Base-by-base conservation (phyloP, 1,284 basidiomycete genomes). In the Macrocybe sp. region DNA sequence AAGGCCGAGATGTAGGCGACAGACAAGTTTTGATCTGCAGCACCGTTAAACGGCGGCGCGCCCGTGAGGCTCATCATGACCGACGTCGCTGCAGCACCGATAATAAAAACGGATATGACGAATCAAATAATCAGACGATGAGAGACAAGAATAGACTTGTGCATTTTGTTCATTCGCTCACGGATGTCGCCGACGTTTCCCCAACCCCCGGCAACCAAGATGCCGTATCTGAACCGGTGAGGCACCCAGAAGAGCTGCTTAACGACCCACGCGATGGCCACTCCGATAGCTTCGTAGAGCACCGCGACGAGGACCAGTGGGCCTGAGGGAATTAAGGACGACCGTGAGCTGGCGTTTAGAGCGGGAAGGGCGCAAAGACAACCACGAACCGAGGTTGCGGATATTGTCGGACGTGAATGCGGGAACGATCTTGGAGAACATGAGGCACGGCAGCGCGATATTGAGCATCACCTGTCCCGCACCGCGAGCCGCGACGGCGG, bases 341-440 rank as follows among this genome's bases (percentile, higher is more conserved):
- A 42, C 63, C 35, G 16, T 59, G 6, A n/a, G 31, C 22, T 4
- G 12, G 46, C 28, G 8, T 41, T 37, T 31, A 45, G 16, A 10
- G 4, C 12, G 16, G 28, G 11, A 16, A 32, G 12, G 16, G 16
- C 29, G 11, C 36, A 30, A 34, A 41, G 31, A 42, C 31, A 41
- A 8, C 14, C 16, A 47, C 69, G 52, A 52, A 73, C 89, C 87
- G 37, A 91, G 66, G 2, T 80, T 77, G 22, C 65, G 52, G 32
- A 88, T 72, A 55, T 89, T 90, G 22, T 83, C 72, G 0, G 75
- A 58, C 1, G 73, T 81, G 55, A 92, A 89, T 0, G 87, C 79
- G 0, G 86, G 79, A 0, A 91, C 76, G 52, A 92, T 88, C 53
- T 83, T 88, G 2, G 83, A 82, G 62, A 92, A 90, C 66, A 91